Percentiles rank a stretch among this genome's conserved stretches.
Conservation (phyloP, 352 stramenopile genomes). For the Phytopythium aichiense region DNA sequence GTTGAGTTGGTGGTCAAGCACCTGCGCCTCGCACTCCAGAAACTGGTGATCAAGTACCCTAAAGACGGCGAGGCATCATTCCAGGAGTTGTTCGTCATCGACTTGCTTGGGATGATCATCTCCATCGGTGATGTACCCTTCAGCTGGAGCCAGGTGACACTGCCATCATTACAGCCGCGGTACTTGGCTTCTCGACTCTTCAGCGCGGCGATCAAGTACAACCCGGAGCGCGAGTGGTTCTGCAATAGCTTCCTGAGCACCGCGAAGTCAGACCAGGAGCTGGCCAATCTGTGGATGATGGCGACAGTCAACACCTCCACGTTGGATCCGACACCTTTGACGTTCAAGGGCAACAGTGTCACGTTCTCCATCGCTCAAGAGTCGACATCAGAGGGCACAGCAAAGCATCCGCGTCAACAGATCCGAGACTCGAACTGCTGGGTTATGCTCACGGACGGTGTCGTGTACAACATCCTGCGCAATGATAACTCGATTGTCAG, state of each 20-base stretch:
- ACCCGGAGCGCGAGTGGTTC: slow-evolving; percentile 62
- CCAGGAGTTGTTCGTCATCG: slow-evolving; percentile 60
- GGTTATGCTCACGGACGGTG: slow-evolving; percentile 62
- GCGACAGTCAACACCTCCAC: slow-evolving; percentile 54
- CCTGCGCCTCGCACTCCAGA: slow-evolving; percentile 43
- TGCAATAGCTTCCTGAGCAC: slow-evolving; percentile 58
- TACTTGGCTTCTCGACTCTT: slow-evolving; percentile 60
- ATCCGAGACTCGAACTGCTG: slow-evolving; percentile 60
- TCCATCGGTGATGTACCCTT: slow-evolving; percentile 58
- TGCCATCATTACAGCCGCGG: slow-evolving; percentile 31
- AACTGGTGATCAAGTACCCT: slow-evolving; percentile 53
- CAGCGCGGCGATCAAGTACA: slow-evolving; percentile 51
- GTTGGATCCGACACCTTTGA: slow-evolving; percentile 15
- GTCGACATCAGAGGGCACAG: not conserved
- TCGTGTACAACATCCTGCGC: slow-evolving; percentile 52
- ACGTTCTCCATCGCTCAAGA: slow-evolving; percentile 19
- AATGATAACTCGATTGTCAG: slow-evolving; percentile 30
- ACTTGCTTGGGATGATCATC: slow-evolving; percentile 60
- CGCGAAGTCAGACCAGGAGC: slow-evolving; percentile 42
- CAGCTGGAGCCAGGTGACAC: slow-evolving; percentile 46
- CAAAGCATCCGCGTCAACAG: not conserved
- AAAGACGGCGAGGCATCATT: slow-evolving; percentile 19
- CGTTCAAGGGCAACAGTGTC: slow-evolving; percentile 14
- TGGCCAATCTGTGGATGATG: slow-evolving; percentile 58
- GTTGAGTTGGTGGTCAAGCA: slow-evolving; percentile 26